Base-by-base conservation (phyloP, 306 rosid species). In the Begonia fuchsioides region DNA sequence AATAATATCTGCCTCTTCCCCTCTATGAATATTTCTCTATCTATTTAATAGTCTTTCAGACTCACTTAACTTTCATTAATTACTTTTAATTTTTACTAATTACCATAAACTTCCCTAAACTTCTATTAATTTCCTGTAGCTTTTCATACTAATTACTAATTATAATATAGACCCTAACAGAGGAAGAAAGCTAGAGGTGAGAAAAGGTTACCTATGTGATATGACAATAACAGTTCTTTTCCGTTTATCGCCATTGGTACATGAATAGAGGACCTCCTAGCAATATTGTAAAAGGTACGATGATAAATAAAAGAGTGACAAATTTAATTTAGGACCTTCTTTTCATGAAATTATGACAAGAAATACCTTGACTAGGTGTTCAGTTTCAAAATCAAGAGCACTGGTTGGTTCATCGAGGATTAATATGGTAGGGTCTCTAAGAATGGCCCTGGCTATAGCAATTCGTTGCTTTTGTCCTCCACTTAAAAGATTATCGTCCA, bases 391-490 rank as follows among this genome's bases (percentile, higher is more conserved):
- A 57, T 73, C 79, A 20, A 73, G 53, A 53, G 79, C 79, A 64
- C 79, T 73, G 15, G 79, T 73, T 55, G 79, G 68, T 64, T 73
- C 79, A 10, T 73, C 79, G 8, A 73, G 74, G 64, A 73, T 59
- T 45, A 73, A 49, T 17, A 73, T 60, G 53, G 74, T 41, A 52
- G 79, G 79, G 57, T 73, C 53, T 73, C 79, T 64, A 50, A 73
- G 65, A 64, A 68, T 64, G 43, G 79, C 72, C 70, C 75, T 64
- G 15, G 79, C 74, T 52, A 73, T 64, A 15, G 75, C 75, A 3
- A 73, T 73, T n/a, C 75, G 68, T 63, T 73, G 79, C 66, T 73
- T 73, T 69, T 73, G 75, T 38, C 79, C 75, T 16, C 79, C 60
- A 3, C 79, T 73, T 12, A 73, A 71, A 16, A 68, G 52, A 50